Evolutionary conservation across 768 basidiomycete species (phyloP).

Genomic region (Trametes gibbosa): DNA sequence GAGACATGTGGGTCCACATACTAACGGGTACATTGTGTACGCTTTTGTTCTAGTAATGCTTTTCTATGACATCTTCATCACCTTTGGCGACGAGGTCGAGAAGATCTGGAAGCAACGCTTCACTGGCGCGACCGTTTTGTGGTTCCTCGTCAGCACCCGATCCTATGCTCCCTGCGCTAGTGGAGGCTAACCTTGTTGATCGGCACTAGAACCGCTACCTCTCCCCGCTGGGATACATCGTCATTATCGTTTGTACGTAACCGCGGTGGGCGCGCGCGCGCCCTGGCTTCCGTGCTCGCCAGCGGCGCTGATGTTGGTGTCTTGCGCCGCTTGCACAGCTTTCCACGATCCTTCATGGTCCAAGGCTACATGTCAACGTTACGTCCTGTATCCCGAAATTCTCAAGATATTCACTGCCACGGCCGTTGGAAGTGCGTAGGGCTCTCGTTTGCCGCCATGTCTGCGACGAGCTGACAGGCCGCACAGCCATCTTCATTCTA

Average conservation of each 20-base stretch:
- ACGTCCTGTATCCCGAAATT: slow-evolving; percentile 25
- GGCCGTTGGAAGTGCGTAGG: slow-evolving; percentile 22
- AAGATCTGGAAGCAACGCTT: slow-evolving; percentile 26
- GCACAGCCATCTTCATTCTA: slow-evolving; percentile 26
- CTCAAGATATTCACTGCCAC: slow-evolving; percentile 25
- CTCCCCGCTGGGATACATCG: slow-evolving; percentile 27
- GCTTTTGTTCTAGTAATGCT: slow-evolving; percentile 17
- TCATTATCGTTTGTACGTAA: slow-evolving; percentile 27
- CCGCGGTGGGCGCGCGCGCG: no score
- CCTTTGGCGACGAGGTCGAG: slow-evolving; percentile 23
- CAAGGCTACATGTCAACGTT: slow-evolving; percentile 19
- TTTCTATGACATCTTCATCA: slow-evolving; percentile 23
- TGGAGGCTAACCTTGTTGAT: background rate
- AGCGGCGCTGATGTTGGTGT: background rate
- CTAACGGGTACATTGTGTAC: background rate
- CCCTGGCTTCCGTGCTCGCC: background rate
- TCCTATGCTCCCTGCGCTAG: background rate
- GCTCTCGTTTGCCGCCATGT: background rate
- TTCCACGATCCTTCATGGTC: slow-evolving; percentile 23
- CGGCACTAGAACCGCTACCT: slow-evolving; percentile 26
- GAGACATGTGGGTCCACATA: background rate
- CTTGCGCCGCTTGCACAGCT: background rate
- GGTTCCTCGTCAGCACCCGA: slow-evolving; percentile 20
- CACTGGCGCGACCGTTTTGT: slow-evolving; percentile 24
- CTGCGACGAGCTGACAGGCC: background rate